phyloP scores from a whole-genome alignment of 306 rosid genomes.

The Cicer arietinum region DNA sequence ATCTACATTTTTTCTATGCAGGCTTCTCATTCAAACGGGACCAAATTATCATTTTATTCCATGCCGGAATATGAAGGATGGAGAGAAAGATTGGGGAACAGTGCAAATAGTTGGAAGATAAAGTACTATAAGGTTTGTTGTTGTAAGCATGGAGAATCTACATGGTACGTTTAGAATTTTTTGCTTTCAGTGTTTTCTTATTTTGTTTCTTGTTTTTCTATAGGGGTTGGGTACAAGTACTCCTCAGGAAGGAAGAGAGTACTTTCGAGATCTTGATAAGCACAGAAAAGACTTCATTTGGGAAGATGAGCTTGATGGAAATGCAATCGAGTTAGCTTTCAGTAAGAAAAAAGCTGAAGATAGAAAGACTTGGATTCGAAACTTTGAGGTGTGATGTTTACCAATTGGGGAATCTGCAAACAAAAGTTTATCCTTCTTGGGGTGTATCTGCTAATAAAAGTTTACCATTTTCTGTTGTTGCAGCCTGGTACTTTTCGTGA shows the following conservation, averaged over 20 bases:
- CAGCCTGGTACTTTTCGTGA: conserved; percentile 94
- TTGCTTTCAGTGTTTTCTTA: not conserved
- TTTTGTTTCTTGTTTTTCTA: conserved; percentile 24
- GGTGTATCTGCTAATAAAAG: conserved; percentile 22
- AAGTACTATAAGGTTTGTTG: conserved; percentile 91
- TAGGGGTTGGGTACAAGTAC: conserved; percentile 99
- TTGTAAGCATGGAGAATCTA: conserved; percentile 28
- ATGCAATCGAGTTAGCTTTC: conserved; percentile 92
- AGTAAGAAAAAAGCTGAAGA: conserved; percentile 95
- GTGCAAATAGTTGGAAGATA: conserved; percentile 81
- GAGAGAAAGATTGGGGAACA: conserved; percentile 77
- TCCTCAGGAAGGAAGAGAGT: conserved; percentile 90
- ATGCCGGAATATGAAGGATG: conserved; percentile 86
- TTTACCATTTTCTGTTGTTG: conserved; percentile 29
- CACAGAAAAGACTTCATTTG: conserved; percentile 90
- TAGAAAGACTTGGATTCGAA: conserved; percentile 91
- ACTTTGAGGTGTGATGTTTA: conserved; percentile 71
- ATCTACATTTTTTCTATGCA: conserved; percentile 33
- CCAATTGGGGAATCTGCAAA: not conserved
- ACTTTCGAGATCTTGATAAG: conserved; percentile 66
- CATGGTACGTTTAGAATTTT: not conserved
- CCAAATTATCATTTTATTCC: conserved; percentile 78
- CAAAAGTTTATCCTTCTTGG: not conserved
- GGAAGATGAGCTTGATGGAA: conserved; percentile 86
- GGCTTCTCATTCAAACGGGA: conserved; percentile 81